A percentile compares a stretch with the other conserved stretches of the same genome.
phyloP scores from a whole-genome alignment of 371 early-diverging fungal genomes.

The Mucor indicus region DNA sequence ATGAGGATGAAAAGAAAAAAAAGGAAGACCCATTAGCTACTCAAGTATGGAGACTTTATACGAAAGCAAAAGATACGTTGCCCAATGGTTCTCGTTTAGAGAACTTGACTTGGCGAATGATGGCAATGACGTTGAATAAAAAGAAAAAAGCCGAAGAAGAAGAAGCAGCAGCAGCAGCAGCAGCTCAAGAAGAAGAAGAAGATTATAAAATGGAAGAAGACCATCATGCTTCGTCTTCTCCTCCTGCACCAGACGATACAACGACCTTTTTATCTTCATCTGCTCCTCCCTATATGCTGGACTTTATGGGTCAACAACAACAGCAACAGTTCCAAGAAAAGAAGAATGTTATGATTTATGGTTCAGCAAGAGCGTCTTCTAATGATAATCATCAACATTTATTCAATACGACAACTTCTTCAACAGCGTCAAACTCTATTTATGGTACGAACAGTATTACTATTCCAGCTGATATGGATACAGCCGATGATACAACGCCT shows the following conservation, averaged over 20 bases:
- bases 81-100: slow-evolving; percentile 66
- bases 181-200: neutral
- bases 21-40: slow-evolving; percentile 60
- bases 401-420: neutral
- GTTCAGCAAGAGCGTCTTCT: slow-evolving; percentile 27
- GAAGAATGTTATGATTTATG: slow-evolving; percentile 32
- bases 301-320: slow-evolving; percentile 9
- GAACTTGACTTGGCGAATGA: slow-evolving; percentile 72
- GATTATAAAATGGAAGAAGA: slow-evolving; percentile 4
- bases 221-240: neutral
- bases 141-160: slow-evolving; percentile 22
- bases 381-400: neutral
- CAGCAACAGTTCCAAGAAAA: slow-evolving; percentile 10
- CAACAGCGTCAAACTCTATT: slow-evolving; percentile 2
- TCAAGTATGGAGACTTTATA: slow-evolving; percentile 68
- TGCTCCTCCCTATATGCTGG: slow-evolving; percentile 18
- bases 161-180: neutral
- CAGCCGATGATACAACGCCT: slow-evolving; percentile 18
- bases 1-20: slow-evolving; percentile 14
- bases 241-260: neutral
- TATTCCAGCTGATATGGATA: slow-evolving; percentile 35
- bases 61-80: slow-evolving; percentile 65
- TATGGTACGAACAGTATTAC: slow-evolving; percentile 34
- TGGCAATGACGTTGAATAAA: slow-evolving; percentile 61
- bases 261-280: slow-evolving; percentile 16